Conservation (phyloP, 2,329 filamentous ascomycete genomes). For the Sporothrix curviconia region DNA sequence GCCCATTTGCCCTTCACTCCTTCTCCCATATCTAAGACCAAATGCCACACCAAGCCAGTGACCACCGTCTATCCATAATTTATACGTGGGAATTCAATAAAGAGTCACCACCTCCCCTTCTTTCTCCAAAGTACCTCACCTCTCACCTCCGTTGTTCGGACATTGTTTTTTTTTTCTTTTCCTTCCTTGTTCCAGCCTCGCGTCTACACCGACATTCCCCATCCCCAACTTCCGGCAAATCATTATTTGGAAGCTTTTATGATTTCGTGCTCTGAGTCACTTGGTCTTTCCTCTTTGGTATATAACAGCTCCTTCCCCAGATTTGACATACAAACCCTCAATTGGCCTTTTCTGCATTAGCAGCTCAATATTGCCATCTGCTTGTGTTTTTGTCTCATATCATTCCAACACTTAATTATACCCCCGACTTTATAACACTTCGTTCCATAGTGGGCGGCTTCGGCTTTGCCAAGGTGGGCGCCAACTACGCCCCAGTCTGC, state of each 20-base stretch:
- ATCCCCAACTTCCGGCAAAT: neutral
- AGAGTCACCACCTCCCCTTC: neutral
- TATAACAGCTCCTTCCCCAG: neutral
- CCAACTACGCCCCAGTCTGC: constrained; percentile 81
- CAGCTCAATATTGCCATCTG: neutral
- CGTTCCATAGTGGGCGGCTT: constrained; percentile 92
- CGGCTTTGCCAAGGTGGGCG: constrained; percentile 85
- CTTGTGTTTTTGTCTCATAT: too few relatives aligned
- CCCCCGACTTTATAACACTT: constrained; percentile 48
- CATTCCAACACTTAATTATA: neutral
- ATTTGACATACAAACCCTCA: neutral
- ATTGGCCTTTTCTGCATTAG: neutral
- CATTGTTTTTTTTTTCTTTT: too few relatives aligned
- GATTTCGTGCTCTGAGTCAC: constrained; percentile 6
- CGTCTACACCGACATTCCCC: neutral
- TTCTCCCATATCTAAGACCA: neutral
- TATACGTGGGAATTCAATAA: neutral
- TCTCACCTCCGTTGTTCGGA: neutral
- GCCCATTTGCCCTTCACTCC: neutral
- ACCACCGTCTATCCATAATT: neutral
- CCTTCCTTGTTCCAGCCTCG: neutral
- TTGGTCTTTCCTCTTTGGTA: neutral
- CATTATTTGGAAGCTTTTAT: neutral
- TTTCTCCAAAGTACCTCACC: neutral
- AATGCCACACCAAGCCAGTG: too few relatives aligned